These are phyloP conservation scores for Chrysoporthe deuterocubensis DNA, from an alignment of 2,329 filamentous ascomycete genomes.

Conservation along the genomic window DNA sequence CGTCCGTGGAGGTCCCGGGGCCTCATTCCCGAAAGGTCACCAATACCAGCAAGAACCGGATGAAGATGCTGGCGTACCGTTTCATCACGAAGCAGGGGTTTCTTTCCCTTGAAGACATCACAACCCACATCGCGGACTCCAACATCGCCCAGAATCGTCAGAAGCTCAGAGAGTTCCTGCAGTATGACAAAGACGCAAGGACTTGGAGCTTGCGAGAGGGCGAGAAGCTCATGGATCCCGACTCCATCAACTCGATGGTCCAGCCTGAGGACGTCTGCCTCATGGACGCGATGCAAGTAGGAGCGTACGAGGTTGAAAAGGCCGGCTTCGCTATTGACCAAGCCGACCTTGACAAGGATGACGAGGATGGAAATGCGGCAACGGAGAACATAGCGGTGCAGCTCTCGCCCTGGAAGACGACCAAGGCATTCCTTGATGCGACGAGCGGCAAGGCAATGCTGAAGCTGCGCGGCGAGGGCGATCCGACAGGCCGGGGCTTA, in stretches of 20 bases:
- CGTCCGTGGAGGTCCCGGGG: conserved; percentile 87
- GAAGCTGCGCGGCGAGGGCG: conserved; percentile 89
- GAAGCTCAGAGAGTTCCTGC: conserved; percentile 95
- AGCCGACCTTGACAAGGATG: conserved; percentile 67
- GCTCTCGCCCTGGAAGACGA: conserved; percentile 94
- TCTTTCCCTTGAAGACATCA: conserved; percentile 81
- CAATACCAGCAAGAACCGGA: conserved; percentile 92
- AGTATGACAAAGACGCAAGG: conserved; percentile 85
- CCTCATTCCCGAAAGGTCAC: conserved; percentile 95
- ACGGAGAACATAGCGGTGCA: conserved; percentile 82
- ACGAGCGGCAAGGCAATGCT: conserved; percentile 97
- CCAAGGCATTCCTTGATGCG: conserved; percentile 94
- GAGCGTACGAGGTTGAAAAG: conserved; percentile 86
- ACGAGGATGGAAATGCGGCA: conserved; percentile 65
- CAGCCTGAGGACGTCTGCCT: conserved; percentile 95
- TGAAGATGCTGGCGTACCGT: conserved; percentile 94
- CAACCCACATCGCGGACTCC: conserved; percentile 87
- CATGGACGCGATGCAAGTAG: conserved; percentile 95
- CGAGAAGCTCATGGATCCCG: conserved; percentile 79
- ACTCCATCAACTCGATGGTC: conserved; percentile 82
- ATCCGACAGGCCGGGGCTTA: conserved; percentile 90
- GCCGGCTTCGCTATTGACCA: conserved; percentile 76
- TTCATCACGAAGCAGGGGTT: conserved; percentile 78
- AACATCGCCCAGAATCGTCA: conserved; percentile 95
- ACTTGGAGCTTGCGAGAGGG: conserved; percentile 80